Conservation (phyloP, 148 eudicot species). For the Diospyros lotus region DNA sequence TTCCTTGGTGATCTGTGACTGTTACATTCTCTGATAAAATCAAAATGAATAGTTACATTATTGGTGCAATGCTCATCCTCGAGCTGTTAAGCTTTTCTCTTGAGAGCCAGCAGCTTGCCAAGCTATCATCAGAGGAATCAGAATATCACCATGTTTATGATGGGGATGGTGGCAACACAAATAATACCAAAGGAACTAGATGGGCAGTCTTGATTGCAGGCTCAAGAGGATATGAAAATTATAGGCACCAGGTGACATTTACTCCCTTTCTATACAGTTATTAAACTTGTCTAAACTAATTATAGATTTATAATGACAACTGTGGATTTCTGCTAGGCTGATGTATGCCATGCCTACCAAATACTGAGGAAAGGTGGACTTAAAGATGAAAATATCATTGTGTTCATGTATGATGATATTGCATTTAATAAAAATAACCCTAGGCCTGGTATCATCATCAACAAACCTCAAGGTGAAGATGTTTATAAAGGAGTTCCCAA, state of each 20-base stretch:
- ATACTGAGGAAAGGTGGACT: constrained; percentile 52
- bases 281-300: too few species aligned
- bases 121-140: constrained; percentile 6
- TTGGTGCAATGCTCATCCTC: not conserved
- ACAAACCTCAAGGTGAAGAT: constrained; percentile 57
- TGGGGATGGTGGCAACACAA: too few species aligned
- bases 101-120: constrained; percentile 8
- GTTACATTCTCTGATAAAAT: not conserved
- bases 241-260: constrained; percentile 66
- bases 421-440: constrained; percentile 49
- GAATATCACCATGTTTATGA: not conserved
- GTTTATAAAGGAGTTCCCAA: constrained; percentile 76
- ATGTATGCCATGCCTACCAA: constrained; percentile 61
- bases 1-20: not conserved
- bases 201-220: constrained; percentile 95
- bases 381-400: constrained; percentile 53
- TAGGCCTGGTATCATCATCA: constrained; percentile 55
- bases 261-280: not conserved
- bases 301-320: too few species aligned
- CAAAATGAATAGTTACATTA: not conserved
- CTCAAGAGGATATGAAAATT: constrained; percentile 79
- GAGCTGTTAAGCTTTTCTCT: constrained; percentile 8
- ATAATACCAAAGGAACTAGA: constrained; percentile 39
- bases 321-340: constrained; percentile 27
- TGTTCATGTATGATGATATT: constrained; percentile 60